phyloP scores from a whole-genome alignment of 1,284 basidiomycete genomes.

The Leccinum subspadiceum region DNA sequence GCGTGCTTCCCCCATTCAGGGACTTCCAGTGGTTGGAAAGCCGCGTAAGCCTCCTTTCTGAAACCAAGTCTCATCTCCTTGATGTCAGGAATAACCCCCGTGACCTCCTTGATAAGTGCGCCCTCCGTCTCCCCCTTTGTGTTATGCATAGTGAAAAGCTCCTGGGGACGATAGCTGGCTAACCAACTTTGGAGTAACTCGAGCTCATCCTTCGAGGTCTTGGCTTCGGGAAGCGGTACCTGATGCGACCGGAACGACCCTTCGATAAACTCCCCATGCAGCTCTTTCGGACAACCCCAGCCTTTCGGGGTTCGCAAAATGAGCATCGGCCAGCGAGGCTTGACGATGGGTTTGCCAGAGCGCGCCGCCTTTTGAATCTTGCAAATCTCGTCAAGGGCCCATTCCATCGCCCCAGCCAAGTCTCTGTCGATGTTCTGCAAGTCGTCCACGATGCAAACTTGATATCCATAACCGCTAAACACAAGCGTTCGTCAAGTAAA shows the following conservation, averaged over 20 bases:
- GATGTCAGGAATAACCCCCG: slow-evolving; percentile 54
- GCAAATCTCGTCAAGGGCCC: slow-evolving; percentile 76
- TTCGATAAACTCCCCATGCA: slow-evolving; percentile 71
- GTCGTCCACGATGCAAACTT: slow-evolving; percentile 81
- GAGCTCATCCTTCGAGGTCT: slow-evolving; percentile 64
- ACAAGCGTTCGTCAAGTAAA: slow-evolving; percentile 5
- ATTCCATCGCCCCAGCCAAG: slow-evolving; percentile 79
- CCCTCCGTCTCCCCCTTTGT: slow-evolving; percentile 35
- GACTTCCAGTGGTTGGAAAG: slow-evolving; percentile 58
- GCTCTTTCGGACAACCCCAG: slow-evolving; percentile 62
- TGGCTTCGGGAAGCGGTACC: slow-evolving; percentile 77
- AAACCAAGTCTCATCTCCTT: slow-evolving; percentile 61
- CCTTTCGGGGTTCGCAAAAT: slow-evolving; percentile 85
- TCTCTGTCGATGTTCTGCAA: slow-evolving; percentile 61
- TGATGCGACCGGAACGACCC: slow-evolving; percentile 77
- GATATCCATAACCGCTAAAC: slow-evolving; percentile 78
- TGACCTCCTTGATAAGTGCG: slow-evolving; percentile 49
- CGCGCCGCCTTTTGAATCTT: slow-evolving; percentile 80
- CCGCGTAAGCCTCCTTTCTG: slow-evolving; percentile 64
- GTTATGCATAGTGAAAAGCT: slow-evolving; percentile 52
- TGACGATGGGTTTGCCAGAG: slow-evolving; percentile 69
- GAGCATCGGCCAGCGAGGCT: slow-evolving; percentile 86
- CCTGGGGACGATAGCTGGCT: slow-evolving; percentile 57
- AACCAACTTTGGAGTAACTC: slow-evolving; percentile 68
- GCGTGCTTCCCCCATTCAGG: slow-evolving; percentile 65